A percentile compares a stretch with the other conserved stretches of the same genome.
These are phyloP conservation scores for Candida ipomoeae DNA, from an alignment of 805 yeast species.

Conservation along the genomic window DNA sequence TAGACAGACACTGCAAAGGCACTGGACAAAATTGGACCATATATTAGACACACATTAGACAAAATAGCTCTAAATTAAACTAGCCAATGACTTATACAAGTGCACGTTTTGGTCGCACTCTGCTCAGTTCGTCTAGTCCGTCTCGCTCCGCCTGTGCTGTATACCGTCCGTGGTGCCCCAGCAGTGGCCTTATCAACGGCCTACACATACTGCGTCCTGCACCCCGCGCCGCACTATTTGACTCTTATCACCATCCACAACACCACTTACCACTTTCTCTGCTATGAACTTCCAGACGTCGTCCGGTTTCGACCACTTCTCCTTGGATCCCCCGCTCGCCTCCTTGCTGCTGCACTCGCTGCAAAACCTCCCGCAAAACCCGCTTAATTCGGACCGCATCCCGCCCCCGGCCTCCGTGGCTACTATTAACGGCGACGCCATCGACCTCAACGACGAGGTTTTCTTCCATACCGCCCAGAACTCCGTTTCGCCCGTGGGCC, in stretches of 20 bases:
- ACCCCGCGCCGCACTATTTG: neutral
- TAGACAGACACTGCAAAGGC: too few species aligned
- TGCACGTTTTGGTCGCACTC: too few species aligned
- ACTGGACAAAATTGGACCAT: too few species aligned
- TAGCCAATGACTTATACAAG: too few species aligned
- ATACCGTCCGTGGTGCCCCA: neutral
- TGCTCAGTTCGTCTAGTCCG: neutral
- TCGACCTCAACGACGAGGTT: slow-evolving; percentile 25
- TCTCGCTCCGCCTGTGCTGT: neutral
- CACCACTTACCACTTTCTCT: neutral
- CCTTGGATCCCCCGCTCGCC: neutral
- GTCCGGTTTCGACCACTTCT: neutral
- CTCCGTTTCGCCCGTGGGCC: neutral
- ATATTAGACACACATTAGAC: too few species aligned
- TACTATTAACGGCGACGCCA: slow-evolving; percentile 15
- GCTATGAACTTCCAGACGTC: slow-evolving; percentile 1
- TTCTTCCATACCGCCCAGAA: slow-evolving; percentile 17
- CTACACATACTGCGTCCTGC: neutral
- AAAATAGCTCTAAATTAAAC: too few species aligned
- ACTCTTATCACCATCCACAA: slow-evolving; percentile 1
- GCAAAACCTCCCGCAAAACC: slow-evolving; percentile 8
- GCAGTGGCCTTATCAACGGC: neutral
- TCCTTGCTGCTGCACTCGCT: neutral
- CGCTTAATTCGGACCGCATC: slow-evolving; percentile 9
- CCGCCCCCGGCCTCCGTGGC: slow-evolving; percentile 19